These are phyloP conservation scores for Calycina herbarum DNA, from an alignment of 2,329 filamentous ascomycete genomes.

Conservation along the genomic window DNA sequence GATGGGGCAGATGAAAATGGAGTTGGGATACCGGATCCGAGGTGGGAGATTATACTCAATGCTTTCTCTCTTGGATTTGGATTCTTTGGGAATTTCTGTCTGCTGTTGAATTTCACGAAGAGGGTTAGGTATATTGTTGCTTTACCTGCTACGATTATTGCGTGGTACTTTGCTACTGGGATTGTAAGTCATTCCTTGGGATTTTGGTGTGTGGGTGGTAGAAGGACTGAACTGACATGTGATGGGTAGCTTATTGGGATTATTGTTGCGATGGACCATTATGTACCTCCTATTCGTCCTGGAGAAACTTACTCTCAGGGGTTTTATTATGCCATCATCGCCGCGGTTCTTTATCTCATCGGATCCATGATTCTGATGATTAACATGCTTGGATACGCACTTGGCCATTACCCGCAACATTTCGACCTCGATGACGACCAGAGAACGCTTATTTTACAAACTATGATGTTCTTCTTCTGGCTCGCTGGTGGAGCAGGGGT, in stretches of 20 bases:
- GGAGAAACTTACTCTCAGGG: slow-evolving; percentile 62
- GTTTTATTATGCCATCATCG: slow-evolving; percentile 69
- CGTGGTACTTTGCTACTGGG: slow-evolving; percentile 62
- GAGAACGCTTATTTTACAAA: slow-evolving; percentile 68
- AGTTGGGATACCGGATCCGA: slow-evolving; percentile 56
- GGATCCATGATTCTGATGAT: slow-evolving; percentile 64
- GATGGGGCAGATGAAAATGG: slow-evolving; percentile 51
- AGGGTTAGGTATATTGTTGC: slow-evolving; percentile 66
- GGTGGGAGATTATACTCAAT: slow-evolving; percentile 64
- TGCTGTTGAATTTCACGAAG: slow-evolving; percentile 69
- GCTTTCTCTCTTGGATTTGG: slow-evolving; percentile 63
- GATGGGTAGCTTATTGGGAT: slow-evolving; percentile 54
- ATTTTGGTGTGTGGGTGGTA: slow-evolving; percentile 39
- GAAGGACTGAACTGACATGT: not conserved
- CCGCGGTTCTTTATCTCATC: slow-evolving; percentile 61
- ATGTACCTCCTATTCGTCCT: slow-evolving; percentile 47
- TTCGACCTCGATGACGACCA: slow-evolving; percentile 67
- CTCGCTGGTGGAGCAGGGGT: slow-evolving; percentile 63
- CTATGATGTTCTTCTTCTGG: slow-evolving; percentile 70
- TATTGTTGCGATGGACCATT: slow-evolving; percentile 56
- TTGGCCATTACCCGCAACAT: slow-evolving; percentile 67
- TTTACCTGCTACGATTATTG: slow-evolving; percentile 65
- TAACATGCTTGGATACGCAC: slow-evolving; percentile 69
- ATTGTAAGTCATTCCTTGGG: slow-evolving; percentile 56
- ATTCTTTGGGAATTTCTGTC: slow-evolving; percentile 65